These are phyloP conservation scores for Erysimum cheiranthoides DNA, from an alignment of 345 rosid species.

Conservation along the genomic window DNA sequence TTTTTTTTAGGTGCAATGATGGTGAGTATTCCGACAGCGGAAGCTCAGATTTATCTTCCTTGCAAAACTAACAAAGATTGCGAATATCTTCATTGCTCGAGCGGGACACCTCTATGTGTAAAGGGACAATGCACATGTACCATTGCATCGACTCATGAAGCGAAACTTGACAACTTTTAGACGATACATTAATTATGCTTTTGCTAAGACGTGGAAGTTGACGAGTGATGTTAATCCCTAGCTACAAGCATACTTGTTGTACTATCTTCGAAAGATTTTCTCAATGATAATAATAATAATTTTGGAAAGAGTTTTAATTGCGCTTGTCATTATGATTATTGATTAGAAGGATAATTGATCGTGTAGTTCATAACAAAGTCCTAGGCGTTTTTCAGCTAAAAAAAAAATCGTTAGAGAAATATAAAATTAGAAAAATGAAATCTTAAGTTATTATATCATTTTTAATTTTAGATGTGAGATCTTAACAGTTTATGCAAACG, in stretches of 20 bases:
- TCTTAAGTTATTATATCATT: too few species aligned
- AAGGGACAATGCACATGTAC: conserved; percentile 23
- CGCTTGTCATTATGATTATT: background rate
- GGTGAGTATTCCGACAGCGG: background rate
- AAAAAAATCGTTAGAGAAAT: background rate
- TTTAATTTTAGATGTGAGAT: too few species aligned
- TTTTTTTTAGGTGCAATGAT: conserved; percentile 13
- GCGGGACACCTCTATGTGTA: conserved; percentile 16
- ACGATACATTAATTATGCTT: too few species aligned
- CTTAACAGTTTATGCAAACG: too few species aligned
- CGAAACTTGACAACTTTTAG: background rate
- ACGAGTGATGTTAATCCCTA: conserved; percentile 21
- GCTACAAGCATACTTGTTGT: background rate
- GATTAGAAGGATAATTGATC: too few species aligned
- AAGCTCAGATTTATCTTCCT: conserved; percentile 27
- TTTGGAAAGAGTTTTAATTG: background rate
- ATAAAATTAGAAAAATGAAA: too few species aligned
- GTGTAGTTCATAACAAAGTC: too few species aligned
- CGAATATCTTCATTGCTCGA: conserved; percentile 12
- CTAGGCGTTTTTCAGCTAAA: background rate
- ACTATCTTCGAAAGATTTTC: background rate
- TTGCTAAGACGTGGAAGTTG: background rate
- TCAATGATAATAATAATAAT: background rate
- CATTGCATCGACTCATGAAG: background rate
- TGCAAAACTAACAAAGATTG: conserved; percentile 26